Percentiles rank a stretch among this genome's conserved stretches.
Conservation (phyloP, 1,139 yeast species). For the Kluyveromyces sp. region DNA sequence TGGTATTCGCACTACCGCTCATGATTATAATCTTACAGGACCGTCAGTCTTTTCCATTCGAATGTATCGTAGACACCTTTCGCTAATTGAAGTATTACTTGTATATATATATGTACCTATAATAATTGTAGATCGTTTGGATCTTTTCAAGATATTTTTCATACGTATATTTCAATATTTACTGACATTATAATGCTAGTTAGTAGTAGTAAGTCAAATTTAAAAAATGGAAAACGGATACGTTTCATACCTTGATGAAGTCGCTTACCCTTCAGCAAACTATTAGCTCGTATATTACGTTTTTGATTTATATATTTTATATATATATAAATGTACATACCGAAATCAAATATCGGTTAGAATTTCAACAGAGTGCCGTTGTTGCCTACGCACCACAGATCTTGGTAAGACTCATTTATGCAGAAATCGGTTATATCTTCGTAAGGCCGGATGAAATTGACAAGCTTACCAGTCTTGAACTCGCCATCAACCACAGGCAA, state of each 20-base stretch:
- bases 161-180: no score
- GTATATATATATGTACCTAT: no score
- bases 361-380: not conserved
- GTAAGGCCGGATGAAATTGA: not conserved
- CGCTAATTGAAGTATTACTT: not conserved
- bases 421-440: constrained; percentile 1
- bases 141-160: no score
- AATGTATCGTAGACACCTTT: not conserved
- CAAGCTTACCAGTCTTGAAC: not conserved
- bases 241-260: no score
- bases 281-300: no score
- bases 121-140: no score
- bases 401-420: not conserved
- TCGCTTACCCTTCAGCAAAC: no score
- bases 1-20: not conserved
- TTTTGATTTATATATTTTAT: no score
- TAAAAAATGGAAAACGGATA: no score
- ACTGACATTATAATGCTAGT: no score
- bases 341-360: not conserved
- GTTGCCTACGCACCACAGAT: constrained; percentile 2
- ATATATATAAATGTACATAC: not conserved
- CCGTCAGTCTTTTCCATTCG: not conserved
- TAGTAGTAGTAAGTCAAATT: no score
- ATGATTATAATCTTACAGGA: not conserved
- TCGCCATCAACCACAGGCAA: not conserved